Base-by-base conservation (phyloP, 306 rosid species). In the Trifolium pratense region DNA sequence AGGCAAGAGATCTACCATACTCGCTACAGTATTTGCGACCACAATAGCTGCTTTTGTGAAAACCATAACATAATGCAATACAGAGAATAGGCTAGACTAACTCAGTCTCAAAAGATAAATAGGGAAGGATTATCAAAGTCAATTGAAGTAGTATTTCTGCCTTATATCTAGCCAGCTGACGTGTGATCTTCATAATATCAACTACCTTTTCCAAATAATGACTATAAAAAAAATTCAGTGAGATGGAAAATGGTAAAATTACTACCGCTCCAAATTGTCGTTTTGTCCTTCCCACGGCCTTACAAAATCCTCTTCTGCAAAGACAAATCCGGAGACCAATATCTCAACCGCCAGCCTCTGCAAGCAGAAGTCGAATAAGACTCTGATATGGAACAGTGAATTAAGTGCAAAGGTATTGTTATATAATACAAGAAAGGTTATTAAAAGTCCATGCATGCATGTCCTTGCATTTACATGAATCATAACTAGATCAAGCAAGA, bases 301-400 rank as follows among this genome's bases (percentile, higher is more conserved):
- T 61, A 87, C 32, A 84, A 91, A 94, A 84, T 94, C 98, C 0
- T 87, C 90, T 80, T 84, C 86, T 43, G 85, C 89, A 49, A 94
- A 89, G 52, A 83, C 88, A 80, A 91, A 85, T 65, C 98, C 98
- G 5, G 98, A 91, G 76, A 94, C 68, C 81, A 87, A 52, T 78
- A 94, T 94, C 81, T 82, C 97, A 80, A 94, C 92, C 61, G 89
- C 98, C 18, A 94, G 85, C 82, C 91, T 87, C 97, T 94, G 87
- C 75, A 20, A 66, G 45, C 48, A 75, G 23, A 57, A 78, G 57
- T 49, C 76, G 11, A 53, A 69, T 20, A 70, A 64, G 37, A 78
- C 21, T 56, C 58, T 45, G 52, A 62, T 73, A 57, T 65, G 39
- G 58, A 68, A 66, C 21, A 16, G 45, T 52, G 53, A 74, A 59